Evolutionary conservation across 2,329 filamentous ascomycete species (phyloP).

Genomic region (Corniculantispora saksenae): DNA sequence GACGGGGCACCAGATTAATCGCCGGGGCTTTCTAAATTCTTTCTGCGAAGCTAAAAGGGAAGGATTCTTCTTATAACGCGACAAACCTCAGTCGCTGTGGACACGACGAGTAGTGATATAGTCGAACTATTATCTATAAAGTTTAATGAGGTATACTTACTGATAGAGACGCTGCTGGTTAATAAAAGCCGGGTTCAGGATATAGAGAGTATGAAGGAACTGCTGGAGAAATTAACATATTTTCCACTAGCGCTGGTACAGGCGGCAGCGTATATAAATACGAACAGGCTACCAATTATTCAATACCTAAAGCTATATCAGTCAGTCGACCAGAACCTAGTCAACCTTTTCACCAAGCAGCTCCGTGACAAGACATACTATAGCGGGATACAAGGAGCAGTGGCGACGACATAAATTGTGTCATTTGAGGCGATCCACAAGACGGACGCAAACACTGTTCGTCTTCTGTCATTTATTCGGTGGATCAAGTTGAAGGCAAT

Average conservation of each 20-base stretch:
- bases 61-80: conserved; percentile 39
- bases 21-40: conserved; percentile 25
- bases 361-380: conserved; percentile 38
- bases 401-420: conserved; percentile 40
- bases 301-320: conserved; percentile 37
- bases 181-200: conserved; percentile 6
- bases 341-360: conserved; percentile 24
- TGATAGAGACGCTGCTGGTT: conserved; percentile 7
- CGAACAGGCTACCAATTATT: conserved; percentile 26
- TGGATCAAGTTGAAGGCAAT: conserved; percentile 24
- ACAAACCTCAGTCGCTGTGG: conserved; percentile 31
- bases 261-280: conserved; percentile 43
- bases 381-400: conserved; percentile 32
- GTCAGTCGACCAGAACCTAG: conserved; percentile 31
- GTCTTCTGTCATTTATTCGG: conserved; percentile 42
- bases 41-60: conserved; percentile 35
- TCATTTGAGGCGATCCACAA: conserved; percentile 40
- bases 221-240: conserved; percentile 30
- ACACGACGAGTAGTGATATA: conserved; percentile 26
- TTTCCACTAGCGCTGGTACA: conserved; percentile 43
- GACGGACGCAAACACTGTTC: conserved; percentile 32
- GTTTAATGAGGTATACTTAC: conserved; percentile 8
- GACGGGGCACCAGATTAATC: conserved; percentile 20
- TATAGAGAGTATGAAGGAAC: conserved; percentile 11
- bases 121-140: conserved; percentile 25